Evolutionary conservation across 2,329 filamentous ascomycete species (phyloP).

Genomic region (Parafenestella ontariensis): DNA sequence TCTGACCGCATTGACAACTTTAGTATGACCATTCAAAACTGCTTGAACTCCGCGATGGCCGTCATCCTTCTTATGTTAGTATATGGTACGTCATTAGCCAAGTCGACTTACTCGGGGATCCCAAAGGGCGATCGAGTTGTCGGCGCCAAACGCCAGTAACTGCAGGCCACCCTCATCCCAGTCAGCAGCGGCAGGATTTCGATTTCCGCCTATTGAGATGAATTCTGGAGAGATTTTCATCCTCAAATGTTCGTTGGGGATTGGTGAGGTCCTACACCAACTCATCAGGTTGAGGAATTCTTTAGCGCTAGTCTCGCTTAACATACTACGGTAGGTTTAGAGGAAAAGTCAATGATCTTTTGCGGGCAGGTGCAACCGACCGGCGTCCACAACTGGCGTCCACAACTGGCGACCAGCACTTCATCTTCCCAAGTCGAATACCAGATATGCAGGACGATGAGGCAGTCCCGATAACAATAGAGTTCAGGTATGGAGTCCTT

Average conservation of each 20-base stretch:
- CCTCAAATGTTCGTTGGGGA: conserved; percentile 22
- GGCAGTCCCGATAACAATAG: conserved; percentile 69
- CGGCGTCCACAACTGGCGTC: background rate
- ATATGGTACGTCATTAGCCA: background rate
- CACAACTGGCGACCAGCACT: background rate
- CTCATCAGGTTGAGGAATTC: conserved; percentile 37
- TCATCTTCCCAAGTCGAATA: conserved; percentile 11
- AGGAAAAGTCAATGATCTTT: background rate
- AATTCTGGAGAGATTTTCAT: conserved; percentile 53
- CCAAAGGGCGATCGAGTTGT: conserved; percentile 90
- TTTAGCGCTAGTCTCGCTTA: conserved; percentile 43
- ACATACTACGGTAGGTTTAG: conserved; percentile 18
- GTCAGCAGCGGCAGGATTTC: conserved; percentile 87
- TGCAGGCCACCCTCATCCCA: conserved; percentile 73
- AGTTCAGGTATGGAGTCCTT: conserved; percentile 67
- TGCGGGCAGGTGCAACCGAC: conserved; percentile 11
- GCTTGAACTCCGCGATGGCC: conserved; percentile 65
- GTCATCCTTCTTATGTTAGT: conserved; percentile 48
- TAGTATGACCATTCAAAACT: conserved; percentile 78
- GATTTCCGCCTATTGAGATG: conserved; percentile 84
- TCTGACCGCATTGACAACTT: conserved; percentile 81
- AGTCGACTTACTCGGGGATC: conserved; percentile 69
- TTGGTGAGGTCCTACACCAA: conserved; percentile 20
- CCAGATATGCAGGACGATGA: conserved; percentile 30
- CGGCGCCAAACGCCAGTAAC: conserved; percentile 85